These are phyloP conservation scores for Dryas integrifolia DNA, from an alignment of 331 rosid species.

Conservation along the genomic window DNA sequence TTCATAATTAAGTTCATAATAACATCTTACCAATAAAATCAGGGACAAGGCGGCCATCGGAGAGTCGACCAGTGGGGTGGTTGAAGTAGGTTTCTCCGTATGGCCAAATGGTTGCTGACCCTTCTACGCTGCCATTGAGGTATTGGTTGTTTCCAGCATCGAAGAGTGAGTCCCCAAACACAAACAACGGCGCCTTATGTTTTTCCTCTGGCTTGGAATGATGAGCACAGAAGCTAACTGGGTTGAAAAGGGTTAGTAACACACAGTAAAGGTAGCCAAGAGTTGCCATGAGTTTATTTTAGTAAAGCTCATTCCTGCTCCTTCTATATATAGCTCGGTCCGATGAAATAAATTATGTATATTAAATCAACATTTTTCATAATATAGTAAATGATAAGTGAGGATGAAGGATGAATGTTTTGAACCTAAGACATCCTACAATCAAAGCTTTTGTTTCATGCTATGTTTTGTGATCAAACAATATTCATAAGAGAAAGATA, in stretches of 20 bases:
- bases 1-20: no score
- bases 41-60: constrained; percentile 9
- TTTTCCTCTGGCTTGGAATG: background rate
- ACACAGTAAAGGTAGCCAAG: background rate
- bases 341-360: no score
- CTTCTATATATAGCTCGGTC: no score
- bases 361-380: no score
- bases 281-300: background rate
- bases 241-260: background rate
- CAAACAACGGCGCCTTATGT: constrained; percentile 18
- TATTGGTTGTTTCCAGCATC: constrained; percentile 40
- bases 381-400: no score
- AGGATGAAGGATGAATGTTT: no score
- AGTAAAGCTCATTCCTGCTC: no score
- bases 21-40: constrained; percentile 10
- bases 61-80: constrained; percentile 13
- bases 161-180: constrained; percentile 42
- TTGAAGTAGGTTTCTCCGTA: constrained; percentile 35
- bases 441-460: no score
- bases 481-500: no score
- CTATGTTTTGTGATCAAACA: no score
- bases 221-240: background rate
- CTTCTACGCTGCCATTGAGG: constrained; percentile 14
- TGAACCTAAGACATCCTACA: no score
- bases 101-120: constrained; percentile 2